Percentiles rank a stretch among this genome's conserved stretches.
Conservation (phyloP, 306 rosid species). For the Sicyos edulis region DNA sequence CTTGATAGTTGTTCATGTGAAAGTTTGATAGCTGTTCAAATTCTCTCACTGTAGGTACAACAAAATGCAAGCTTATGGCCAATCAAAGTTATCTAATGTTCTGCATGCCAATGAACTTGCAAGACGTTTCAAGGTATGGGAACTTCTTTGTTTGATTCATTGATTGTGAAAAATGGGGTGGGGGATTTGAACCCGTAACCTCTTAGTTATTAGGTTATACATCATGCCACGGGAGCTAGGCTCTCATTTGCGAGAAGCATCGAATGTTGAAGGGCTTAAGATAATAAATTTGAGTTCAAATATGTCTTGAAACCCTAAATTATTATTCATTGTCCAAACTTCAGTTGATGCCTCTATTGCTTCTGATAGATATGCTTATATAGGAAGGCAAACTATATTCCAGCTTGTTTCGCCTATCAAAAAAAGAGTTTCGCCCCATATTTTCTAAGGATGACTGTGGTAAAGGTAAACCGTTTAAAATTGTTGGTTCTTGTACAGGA, state of each 20-base stretch:
- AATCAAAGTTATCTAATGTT: conserved; percentile 81
- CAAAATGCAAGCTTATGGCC: conserved; percentile 70
- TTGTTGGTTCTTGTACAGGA: conserved; percentile 50
- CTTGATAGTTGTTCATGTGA: conserved; percentile 14
- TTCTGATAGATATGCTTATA: neutral
- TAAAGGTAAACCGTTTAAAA: neutral
- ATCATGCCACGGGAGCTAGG: too few species aligned
- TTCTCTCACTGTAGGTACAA: conserved; percentile 45
- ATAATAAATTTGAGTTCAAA: neutral
- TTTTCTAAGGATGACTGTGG: too few species aligned
- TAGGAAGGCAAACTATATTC: neutral
- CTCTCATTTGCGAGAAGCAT: neutral
- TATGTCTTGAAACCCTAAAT: neutral
- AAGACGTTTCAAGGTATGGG: conserved; percentile 46
- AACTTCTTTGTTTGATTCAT: conserved; percentile 19
- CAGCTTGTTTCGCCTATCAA: neutral
- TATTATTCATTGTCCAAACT: neutral
- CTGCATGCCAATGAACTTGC: conserved; percentile 85
- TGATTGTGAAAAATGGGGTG: neutral
- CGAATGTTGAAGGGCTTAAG: neutral
- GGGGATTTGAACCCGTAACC: too few species aligned
- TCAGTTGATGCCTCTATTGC: neutral
- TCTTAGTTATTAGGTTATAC: too few species aligned
- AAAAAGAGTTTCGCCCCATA: too few species aligned
- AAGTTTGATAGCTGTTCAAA: conserved; percentile 5